A percentile compares a stretch with the other conserved stretches of the same genome.
phyloP scores from a whole-genome alignment of 352 stramenopile species.

The Phytopythium vexans region DNA sequence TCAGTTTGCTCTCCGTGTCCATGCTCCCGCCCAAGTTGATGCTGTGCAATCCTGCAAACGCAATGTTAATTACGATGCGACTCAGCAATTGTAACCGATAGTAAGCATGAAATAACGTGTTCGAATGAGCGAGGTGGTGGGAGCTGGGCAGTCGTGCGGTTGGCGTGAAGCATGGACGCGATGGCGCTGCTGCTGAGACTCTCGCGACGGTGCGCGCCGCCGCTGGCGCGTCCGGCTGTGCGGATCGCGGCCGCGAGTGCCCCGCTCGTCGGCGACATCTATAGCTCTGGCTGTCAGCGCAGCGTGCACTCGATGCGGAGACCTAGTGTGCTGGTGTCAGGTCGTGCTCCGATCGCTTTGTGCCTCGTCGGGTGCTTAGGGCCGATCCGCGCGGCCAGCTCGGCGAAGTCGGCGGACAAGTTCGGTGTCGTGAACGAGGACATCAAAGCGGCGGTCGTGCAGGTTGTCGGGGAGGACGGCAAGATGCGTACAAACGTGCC shows the following conservation, averaged over 20 bases:
- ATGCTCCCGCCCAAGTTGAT: too few relatives aligned
- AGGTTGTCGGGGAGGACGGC: conserved; percentile 51
- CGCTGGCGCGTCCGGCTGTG: not conserved
- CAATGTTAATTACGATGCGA: too few relatives aligned
- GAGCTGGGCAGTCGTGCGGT: not conserved
- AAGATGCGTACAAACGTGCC: conserved; percentile 48
- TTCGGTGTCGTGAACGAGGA: conserved; percentile 55
- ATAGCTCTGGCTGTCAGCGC: not conserved
- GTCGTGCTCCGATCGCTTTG: not conserved
- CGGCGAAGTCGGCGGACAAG: conserved; percentile 31
- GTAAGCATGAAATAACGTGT: too few relatives aligned
- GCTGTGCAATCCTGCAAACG: too few relatives aligned
- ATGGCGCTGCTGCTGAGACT: conserved; percentile 7
- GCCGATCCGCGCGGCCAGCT: conserved; percentile 13
- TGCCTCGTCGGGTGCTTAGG: not conserved
- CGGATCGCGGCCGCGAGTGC: not conserved
- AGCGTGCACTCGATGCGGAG: not conserved
- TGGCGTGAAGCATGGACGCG: not conserved
- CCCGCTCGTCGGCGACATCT: not conserved
- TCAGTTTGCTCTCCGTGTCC: too few relatives aligned
- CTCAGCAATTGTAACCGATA: too few relatives aligned
- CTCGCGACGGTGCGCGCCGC: conserved; percentile 4
- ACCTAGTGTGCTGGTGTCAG: not conserved
- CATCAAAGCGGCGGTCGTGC: conserved; percentile 53
- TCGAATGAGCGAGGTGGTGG: too few relatives aligned